These are phyloP conservation scores for Eleusine coracana DNA, from an alignment of 176 grass and related monocot genomes.

Conservation along the genomic window DNA sequence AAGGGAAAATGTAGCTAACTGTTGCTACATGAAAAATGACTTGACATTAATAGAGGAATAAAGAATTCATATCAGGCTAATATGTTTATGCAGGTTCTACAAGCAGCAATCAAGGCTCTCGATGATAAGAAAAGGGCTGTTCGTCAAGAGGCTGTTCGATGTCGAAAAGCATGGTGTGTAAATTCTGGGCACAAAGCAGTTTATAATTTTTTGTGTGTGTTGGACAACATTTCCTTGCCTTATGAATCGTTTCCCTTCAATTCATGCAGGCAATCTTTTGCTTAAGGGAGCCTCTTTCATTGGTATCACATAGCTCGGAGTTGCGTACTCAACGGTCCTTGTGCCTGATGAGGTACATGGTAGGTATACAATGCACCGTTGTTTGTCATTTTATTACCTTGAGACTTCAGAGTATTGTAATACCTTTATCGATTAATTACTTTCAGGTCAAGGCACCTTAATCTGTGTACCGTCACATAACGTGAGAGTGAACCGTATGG, in stretches of 20 bases:
- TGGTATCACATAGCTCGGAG: not conserved
- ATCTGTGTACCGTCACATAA: not conserved
- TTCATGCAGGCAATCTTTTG: constrained; percentile 58
- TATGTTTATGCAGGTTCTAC: constrained; percentile 58
- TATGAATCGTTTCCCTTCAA: constrained; percentile 5
- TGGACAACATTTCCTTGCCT: not conserved
- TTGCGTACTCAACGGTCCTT: not conserved
- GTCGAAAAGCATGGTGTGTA: constrained; percentile 80
- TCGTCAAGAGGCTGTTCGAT: constrained; percentile 84
- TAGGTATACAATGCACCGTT: not conserved
- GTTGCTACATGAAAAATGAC: constrained; percentile 3
- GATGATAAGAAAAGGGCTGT: constrained; percentile 83
- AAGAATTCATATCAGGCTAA: constrained; percentile 32
- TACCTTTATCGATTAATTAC: not conserved
- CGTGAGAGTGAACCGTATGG: not conserved
- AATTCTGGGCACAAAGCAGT: not conserved
- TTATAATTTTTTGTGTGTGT: not conserved
- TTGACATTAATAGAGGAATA: not conserved
- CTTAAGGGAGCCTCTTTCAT: constrained; percentile 38
- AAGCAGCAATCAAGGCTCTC: constrained; percentile 75
- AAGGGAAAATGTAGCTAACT: not conserved
- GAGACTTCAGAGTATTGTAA: not conserved
- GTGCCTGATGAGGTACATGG: constrained; percentile 16
- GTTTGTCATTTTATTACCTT: not conserved
- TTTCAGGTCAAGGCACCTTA: not conserved